Conservation (phyloP, 352 stramenopile species). For the Pythium chondricola region DNA sequence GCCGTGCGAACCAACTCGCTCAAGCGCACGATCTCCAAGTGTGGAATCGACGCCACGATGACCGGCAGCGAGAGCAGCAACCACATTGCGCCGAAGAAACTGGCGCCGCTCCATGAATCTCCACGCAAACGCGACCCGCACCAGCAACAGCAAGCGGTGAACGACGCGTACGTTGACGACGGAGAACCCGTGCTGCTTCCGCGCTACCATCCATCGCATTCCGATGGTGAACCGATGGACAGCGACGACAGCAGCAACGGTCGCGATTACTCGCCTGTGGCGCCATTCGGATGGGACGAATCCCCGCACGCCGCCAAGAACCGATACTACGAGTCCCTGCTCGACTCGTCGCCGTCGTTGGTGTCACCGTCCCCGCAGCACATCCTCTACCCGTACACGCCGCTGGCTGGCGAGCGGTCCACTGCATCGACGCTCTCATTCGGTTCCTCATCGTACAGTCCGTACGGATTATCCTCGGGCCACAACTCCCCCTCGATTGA, state of each 20-base stretch:
- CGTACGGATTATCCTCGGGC: neutral
- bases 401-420: conserved; percentile 4
- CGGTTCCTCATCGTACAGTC: conserved; percentile 7
- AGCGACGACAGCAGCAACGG: conserved; percentile 18
- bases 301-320: conserved; percentile 20
- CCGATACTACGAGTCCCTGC: conserved; percentile 32
- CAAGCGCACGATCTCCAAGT: conserved; percentile 80
- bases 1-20: conserved; percentile 19
- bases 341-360: conserved; percentile 21
- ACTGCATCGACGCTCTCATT: conserved; percentile 19
- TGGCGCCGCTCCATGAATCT: conserved; percentile 22
- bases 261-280: conserved; percentile 30
- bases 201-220: conserved; percentile 10
- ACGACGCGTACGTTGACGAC: conserved; percentile 14
- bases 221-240: no score
- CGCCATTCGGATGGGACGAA: conserved; percentile 26
- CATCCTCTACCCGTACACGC: conserved; percentile 21
- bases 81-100: conserved; percentile 39
- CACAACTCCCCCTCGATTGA: no score
- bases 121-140: neutral
- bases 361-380: conserved; percentile 31
- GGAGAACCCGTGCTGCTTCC: conserved; percentile 44
- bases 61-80: conserved; percentile 14
- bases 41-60: conserved; percentile 34
- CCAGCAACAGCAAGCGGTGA: conserved; percentile 1